Conservation (phyloP, 192 early-diverging fungal genomes). For the Glomus cerebriforme region DNA sequence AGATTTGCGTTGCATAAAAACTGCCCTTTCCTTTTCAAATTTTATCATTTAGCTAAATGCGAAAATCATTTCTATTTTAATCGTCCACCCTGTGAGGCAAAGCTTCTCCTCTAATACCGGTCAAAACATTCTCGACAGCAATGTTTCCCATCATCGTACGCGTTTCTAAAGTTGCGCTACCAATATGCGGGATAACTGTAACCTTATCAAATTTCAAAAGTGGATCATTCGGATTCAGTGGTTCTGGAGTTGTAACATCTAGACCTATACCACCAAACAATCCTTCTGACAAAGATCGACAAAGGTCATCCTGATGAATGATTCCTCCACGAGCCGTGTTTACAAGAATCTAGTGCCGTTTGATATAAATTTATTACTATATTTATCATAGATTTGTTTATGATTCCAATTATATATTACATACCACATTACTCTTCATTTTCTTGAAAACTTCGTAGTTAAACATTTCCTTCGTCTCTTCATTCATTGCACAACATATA, state of each 20-base stretch:
- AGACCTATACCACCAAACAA: slow-evolving; percentile 72
- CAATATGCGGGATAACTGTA: slow-evolving; percentile 84
- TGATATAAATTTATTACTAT: neutral
- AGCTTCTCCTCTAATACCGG: slow-evolving; percentile 54
- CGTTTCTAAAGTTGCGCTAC: slow-evolving; percentile 77
- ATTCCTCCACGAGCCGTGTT: slow-evolving; percentile 82
- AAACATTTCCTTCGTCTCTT: slow-evolving; percentile 73
- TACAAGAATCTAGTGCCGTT: slow-evolving; percentile 62
- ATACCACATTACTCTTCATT: slow-evolving; percentile 69
- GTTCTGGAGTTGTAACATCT: slow-evolving; percentile 89
- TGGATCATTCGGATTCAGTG: slow-evolving; percentile 62
- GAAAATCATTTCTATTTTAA: neutral
- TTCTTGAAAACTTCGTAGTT: slow-evolving; percentile 59
- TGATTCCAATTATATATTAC: neutral
- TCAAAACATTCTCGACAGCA: slow-evolving; percentile 71
- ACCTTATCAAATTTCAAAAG: slow-evolving; percentile 63
- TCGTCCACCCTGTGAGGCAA: slow-evolving; percentile 35
- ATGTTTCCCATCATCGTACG: slow-evolving; percentile 78
- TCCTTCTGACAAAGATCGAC: slow-evolving; percentile 60
- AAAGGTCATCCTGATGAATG: slow-evolving; percentile 73
- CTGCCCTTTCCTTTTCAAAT: no score
- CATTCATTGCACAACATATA: slow-evolving; percentile 73
- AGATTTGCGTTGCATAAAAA: no score
- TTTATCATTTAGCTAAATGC: no score
- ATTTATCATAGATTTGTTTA: neutral